Evolutionary conservation across 805 yeast species (phyloP).

Genomic region (Candida rishiriensis): DNA sequence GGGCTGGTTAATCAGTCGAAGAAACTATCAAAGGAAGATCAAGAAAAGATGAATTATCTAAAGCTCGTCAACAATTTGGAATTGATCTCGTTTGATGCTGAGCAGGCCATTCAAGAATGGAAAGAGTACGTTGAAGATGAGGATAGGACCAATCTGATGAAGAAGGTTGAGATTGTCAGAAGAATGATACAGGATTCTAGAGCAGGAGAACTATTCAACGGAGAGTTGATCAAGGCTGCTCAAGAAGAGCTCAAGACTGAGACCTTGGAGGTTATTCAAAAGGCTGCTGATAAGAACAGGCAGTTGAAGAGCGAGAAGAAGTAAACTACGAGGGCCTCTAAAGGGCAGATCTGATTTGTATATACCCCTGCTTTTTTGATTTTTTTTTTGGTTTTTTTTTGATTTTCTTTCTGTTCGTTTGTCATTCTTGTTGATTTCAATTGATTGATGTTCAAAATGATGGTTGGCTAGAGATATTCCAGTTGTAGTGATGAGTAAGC

Average conservation of each 20-base stretch:
- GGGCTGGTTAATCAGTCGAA: constrained; percentile 89
- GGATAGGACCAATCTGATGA: constrained; percentile 12
- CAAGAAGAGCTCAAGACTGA: constrained; percentile 32
- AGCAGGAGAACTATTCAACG: constrained; percentile 25
- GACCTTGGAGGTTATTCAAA: constrained; percentile 23
- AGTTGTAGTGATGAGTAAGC: no score
- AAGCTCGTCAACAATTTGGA: constrained; percentile 69
- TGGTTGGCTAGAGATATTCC: no score
- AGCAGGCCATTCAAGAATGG: constrained; percentile 29
- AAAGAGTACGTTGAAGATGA: constrained; percentile 12
- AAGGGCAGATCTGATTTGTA: no score
- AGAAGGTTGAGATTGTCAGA: constrained; percentile 23
- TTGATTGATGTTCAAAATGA: no score
- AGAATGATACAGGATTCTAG: constrained; percentile 28
- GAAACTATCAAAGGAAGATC: constrained; percentile 79
- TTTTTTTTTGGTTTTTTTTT: no score
- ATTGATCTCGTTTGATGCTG: constrained; percentile 31
- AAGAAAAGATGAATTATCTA: constrained; percentile 39
- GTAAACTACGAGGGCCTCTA: background rate
- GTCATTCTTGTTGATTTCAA: no score
- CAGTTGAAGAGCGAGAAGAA: constrained; percentile 1
- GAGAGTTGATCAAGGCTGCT: constrained; percentile 28
- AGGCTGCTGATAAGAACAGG: constrained; percentile 25
- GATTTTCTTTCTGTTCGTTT: no score
- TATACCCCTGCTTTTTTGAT: no score